Evolutionary conservation across 2,329 filamentous ascomycete species (phyloP).

Genomic region (Beauveria scarabaeidicola): DNA sequence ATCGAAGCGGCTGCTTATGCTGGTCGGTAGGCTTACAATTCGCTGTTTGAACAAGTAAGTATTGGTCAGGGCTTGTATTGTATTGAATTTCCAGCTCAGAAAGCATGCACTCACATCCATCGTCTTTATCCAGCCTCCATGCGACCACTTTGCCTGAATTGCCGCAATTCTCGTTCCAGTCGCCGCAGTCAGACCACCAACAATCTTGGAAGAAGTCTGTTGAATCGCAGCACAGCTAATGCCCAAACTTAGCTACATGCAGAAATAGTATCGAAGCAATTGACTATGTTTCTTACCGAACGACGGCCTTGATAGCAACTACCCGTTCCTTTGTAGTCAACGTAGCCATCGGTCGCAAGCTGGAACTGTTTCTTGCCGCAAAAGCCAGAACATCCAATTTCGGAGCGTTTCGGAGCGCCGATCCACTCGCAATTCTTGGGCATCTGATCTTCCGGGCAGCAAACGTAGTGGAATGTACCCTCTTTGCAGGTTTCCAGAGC

Average conservation of each 20-base stretch:
- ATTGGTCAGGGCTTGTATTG: not conserved
- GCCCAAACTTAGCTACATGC: not conserved
- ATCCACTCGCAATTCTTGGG: constrained; percentile 22
- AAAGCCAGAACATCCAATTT: constrained; percentile 14
- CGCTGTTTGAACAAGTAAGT: not conserved
- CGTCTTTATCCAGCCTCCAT: not conserved
- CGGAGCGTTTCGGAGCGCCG: constrained; percentile 15
- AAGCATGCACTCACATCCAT: not conserved
- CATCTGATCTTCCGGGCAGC: constrained; percentile 21
- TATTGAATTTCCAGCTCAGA: not conserved
- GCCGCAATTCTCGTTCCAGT: not conserved
- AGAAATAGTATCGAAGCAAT: not conserved
- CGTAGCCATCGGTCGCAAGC: constrained; percentile 12
- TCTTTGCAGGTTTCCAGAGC: constrained; percentile 13
- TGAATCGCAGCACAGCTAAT: constrained; percentile 17
- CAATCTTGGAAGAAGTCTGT: constrained; percentile 17
- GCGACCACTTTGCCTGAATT: not conserved
- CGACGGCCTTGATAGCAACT: constrained; percentile 11
- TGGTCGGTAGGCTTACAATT: not conserved
- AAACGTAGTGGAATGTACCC: constrained; percentile 21
- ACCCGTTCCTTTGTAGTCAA: constrained; percentile 12
- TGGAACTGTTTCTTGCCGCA: constrained; percentile 15
- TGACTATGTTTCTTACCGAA: not conserved
- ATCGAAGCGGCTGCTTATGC: not conserved
- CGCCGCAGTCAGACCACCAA: constrained; percentile 17